phyloP scores from a whole-genome alignment of 257 asterid species.

The Agastache rugosa region DNA sequence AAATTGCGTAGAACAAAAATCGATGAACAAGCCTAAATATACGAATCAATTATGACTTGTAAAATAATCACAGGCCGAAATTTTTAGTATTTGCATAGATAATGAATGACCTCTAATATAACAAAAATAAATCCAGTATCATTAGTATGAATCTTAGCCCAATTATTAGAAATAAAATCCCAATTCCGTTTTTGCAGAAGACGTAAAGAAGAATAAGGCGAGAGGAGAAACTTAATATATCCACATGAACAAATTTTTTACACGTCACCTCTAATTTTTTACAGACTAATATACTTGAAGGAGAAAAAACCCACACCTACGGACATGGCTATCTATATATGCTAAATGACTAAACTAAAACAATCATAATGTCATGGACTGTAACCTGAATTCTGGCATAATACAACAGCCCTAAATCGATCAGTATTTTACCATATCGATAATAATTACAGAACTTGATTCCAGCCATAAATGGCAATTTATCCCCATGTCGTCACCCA shows the following conservation, averaged over 20 bases:
- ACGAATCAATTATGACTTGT: too few species aligned
- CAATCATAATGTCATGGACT: conserved; percentile 40
- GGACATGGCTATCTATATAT: conserved; percentile 41
- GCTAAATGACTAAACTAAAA: conserved; percentile 45
- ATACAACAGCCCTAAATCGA: conserved; percentile 54
- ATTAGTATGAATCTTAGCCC: too few species aligned
- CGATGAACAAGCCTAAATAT: too few species aligned
- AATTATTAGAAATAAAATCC: too few species aligned
- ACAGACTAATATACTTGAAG: conserved; percentile 32
- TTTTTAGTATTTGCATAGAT: too few species aligned
- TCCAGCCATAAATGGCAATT: conserved; percentile 22
- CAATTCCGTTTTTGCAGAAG: too few species aligned
- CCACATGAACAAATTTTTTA: conserved; percentile 36
- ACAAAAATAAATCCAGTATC: too few species aligned
- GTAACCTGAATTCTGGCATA: conserved; percentile 36
- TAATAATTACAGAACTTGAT: conserved; percentile 23
- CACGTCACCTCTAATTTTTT: conserved; percentile 46
- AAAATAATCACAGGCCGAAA: too few species aligned
- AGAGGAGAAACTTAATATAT: neutral
- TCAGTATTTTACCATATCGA: conserved; percentile 36
- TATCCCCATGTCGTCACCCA: conserved; percentile 24
- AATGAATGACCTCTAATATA: too few species aligned
- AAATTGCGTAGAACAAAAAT: too few species aligned
- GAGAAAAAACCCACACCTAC: conserved; percentile 41
- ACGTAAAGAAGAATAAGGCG: neutral